Conservation (phyloP, 805 yeast genomes). For the Candida parachauliodes region DNA sequence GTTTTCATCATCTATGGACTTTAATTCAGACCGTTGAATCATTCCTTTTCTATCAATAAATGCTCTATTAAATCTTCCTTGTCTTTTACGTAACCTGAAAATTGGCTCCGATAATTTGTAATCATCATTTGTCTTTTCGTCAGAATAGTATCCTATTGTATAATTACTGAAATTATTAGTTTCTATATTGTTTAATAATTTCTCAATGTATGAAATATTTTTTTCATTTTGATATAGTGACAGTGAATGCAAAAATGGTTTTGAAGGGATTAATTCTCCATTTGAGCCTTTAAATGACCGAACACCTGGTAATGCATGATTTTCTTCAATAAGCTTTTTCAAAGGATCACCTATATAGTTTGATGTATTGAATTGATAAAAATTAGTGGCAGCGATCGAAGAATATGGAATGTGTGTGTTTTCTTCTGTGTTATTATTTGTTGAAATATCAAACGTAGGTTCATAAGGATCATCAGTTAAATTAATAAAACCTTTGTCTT, state of each 20-base stretch:
- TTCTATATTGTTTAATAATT: slow-evolving; percentile 36
- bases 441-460: slow-evolving; percentile 70
- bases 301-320: slow-evolving; percentile 44
- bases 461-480: slow-evolving; percentile 82
- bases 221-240: slow-evolving; percentile 29
- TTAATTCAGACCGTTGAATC: slow-evolving; percentile 31
- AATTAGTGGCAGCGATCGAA: slow-evolving; percentile 64
- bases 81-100: slow-evolving; percentile 66
- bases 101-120: slow-evolving; percentile 45
- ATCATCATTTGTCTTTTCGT: slow-evolving; percentile 19
- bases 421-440: slow-evolving; percentile 44
- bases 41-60: slow-evolving; percentile 75
- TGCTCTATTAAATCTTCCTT: slow-evolving; percentile 65
- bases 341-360: slow-evolving; percentile 45
- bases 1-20: slow-evolving; percentile 33
- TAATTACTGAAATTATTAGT: slow-evolving; percentile 38
- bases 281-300: slow-evolving; percentile 46
- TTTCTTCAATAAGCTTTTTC: slow-evolving; percentile 41
- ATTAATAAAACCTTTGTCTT: slow-evolving; percentile 75
- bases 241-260: slow-evolving; percentile 48
- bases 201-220: slow-evolving; percentile 34
- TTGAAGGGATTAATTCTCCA: slow-evolving; percentile 48
- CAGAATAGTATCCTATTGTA: slow-evolving; percentile 31
- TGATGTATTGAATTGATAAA: slow-evolving; percentile 61
- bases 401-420: slow-evolving; percentile 72